phyloP scores from a whole-genome alignment of 2,329 filamentous ascomycete species.

The Paraphaeosphaeria minitans region DNA sequence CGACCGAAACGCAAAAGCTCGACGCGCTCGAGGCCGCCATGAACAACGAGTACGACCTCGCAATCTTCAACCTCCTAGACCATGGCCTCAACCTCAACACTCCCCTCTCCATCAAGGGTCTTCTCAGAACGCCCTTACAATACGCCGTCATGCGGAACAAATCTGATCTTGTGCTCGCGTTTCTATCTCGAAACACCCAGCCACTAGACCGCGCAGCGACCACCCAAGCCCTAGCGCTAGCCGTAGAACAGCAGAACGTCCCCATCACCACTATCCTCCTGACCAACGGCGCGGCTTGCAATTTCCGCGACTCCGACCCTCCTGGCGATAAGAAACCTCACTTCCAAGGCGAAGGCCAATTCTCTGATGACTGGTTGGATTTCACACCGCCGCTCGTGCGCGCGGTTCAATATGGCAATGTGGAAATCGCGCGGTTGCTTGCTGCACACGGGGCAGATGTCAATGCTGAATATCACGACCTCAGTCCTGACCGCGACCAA shows the following conservation, averaged over 20 bases:
- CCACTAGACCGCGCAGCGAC: not conserved
- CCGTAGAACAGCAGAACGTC: not conserved
- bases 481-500: not conserved
- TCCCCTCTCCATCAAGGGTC: not conserved
- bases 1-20: not conserved
- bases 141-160: not conserved
- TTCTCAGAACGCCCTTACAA: not conserved
- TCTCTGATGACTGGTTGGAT: not conserved
- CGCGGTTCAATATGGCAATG: not conserved
- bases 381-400: not conserved
- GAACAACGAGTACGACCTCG: not conserved
- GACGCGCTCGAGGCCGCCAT: not conserved
- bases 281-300: not conserved
- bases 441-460: constrained; percentile 1
- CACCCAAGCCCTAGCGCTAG: not conserved
- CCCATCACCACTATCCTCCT: not conserved
- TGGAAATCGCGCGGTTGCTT: not conserved
- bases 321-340: not conserved
- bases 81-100: not conserved
- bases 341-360: not conserved
- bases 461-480: not conserved
- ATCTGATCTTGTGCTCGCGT: not conserved
- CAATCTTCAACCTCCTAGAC: not conserved
- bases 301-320: not conserved
- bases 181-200: not conserved